Percentiles rank a stretch among this genome's conserved stretches.
Evolutionary conservation across 495 filamentous ascomycete genomes (phyloP).

Genomic region (Aspergillus campestris): DNA sequence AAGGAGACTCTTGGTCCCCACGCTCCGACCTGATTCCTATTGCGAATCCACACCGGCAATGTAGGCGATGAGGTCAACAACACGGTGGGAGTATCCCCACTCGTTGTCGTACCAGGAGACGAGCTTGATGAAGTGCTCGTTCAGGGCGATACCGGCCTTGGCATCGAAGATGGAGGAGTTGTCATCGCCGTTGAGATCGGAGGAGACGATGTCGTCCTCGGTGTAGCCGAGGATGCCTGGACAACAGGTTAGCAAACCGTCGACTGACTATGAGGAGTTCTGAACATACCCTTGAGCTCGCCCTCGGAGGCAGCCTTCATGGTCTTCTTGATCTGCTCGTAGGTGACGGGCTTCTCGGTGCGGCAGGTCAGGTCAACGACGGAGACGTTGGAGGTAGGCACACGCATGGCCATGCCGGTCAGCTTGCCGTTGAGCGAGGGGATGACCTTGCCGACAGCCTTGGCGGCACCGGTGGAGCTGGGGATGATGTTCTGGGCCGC

Average conservation of each 20-base stretch:
- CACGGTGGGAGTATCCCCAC: constrained; percentile 98
- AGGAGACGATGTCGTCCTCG: constrained; percentile 94
- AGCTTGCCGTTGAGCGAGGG: constrained; percentile 97
- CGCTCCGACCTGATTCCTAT: constrained; percentile 34
- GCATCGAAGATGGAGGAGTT: constrained; percentile 98
- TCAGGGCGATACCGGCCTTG: constrained; percentile 97
- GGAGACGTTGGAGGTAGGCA: constrained; percentile 96
- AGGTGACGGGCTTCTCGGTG: constrained; percentile 78
- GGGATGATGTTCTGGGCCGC: constrained; percentile 99
- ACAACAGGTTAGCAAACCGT: constrained; percentile 21
- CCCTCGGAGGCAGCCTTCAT: constrained; percentile 85
- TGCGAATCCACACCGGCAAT: constrained; percentile 77
- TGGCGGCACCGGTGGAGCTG: constrained; percentile 97
- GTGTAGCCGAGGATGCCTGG: constrained; percentile 86
- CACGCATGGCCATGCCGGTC: constrained; percentile 98
- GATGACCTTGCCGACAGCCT: constrained; percentile 99
- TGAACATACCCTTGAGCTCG: constrained; percentile 68
- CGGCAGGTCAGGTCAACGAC: constrained; percentile 96
- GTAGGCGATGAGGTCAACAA: constrained; percentile 90
- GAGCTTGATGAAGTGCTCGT: constrained; percentile 97
- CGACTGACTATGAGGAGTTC: background rate
- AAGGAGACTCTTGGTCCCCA: constrained; percentile 28
- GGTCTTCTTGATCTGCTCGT: constrained; percentile 88
- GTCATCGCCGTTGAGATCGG: constrained; percentile 83
- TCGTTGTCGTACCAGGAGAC: constrained; percentile 98